phyloP scores from a whole-genome alignment of 2,329 filamentous ascomycete species.

The Aspergillus terreus region DNA sequence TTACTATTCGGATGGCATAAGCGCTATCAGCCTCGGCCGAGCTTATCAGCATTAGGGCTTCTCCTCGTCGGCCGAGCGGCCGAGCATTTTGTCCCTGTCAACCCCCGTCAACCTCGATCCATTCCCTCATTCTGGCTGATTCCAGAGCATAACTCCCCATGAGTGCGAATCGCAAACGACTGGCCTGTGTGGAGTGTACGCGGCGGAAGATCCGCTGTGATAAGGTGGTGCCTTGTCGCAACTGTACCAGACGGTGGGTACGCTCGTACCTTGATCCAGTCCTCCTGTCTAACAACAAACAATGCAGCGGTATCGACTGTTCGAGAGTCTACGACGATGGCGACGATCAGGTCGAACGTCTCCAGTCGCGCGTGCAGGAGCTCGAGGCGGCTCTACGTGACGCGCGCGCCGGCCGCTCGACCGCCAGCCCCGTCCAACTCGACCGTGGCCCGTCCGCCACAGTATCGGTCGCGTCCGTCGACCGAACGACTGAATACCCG shows the following conservation, averaged over 20 bases:
- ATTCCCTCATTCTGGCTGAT: neutral
- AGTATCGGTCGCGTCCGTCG: neutral
- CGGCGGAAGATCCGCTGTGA: constrained; percentile 36
- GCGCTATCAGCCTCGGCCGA: neutral
- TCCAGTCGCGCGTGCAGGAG: constrained; percentile 24
- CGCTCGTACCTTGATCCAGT: too few relatives aligned
- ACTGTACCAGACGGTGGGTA: constrained; percentile 24
- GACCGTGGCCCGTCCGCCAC: neutral
- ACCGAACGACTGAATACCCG: neutral
- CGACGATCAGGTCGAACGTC: constrained; percentile 15
- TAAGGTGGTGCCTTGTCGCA: constrained; percentile 40
- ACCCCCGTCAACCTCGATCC: neutral
- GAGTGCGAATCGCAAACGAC: constrained; percentile 17
- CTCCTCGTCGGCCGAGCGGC: neutral
- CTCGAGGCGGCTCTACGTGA: constrained; percentile 21
- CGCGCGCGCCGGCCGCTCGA: constrained; percentile 5
- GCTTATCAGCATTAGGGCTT: neutral
- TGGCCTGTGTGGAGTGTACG: constrained; percentile 27
- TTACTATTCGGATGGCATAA: neutral
- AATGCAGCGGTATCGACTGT: constrained; percentile 1
- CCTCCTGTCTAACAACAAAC: too few relatives aligned
- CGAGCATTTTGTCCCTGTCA: neutral
- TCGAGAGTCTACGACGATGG: neutral
- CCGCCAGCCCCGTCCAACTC: neutral
- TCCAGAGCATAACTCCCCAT: constrained; percentile 1